These are phyloP conservation scores for Termitomyces sp. DNA, from an alignment of 768 basidiomycete species.

Conservation along the genomic window DNA sequence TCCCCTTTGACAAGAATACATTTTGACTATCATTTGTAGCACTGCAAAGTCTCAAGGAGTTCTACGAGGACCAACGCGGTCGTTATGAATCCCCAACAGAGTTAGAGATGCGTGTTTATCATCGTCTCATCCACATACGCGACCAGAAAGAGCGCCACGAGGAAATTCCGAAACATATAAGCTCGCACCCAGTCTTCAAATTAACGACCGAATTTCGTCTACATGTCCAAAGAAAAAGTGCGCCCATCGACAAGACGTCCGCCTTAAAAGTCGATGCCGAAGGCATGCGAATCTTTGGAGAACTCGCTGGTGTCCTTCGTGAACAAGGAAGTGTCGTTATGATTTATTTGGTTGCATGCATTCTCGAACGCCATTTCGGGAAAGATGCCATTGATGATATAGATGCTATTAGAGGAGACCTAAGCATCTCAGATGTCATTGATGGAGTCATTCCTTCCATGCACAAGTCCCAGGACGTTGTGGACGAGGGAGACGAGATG, in stretches of 20 bases:
- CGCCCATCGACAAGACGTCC: slow-evolving; percentile 69
- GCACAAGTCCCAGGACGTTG: slow-evolving; percentile 21
- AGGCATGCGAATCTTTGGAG: slow-evolving; percentile 65
- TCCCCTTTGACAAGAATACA: not conserved
- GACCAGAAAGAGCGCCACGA: slow-evolving; percentile 77
- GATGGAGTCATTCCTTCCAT: slow-evolving; percentile 47
- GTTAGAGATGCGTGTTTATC: slow-evolving; percentile 95
- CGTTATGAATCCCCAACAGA: slow-evolving; percentile 75
- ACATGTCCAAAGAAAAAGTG: slow-evolving; percentile 77
- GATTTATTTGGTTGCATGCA: slow-evolving; percentile 87
- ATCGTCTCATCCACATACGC: slow-evolving; percentile 87
- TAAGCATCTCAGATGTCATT: slow-evolving; percentile 61
- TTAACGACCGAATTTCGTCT: slow-evolving; percentile 78
- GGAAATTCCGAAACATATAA: slow-evolving; percentile 65
- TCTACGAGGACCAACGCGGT: slow-evolving; percentile 80
- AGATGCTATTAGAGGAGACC: slow-evolving; percentile 55
- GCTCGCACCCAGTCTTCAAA: slow-evolving; percentile 72
- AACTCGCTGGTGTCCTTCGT: slow-evolving; percentile 58
- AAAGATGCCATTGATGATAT: slow-evolving; percentile 77
- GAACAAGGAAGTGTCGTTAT: slow-evolving; percentile 65
- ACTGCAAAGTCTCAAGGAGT: slow-evolving; percentile 88
- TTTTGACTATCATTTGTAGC: slow-evolving; percentile 41
- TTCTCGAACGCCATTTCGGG: slow-evolving; percentile 84
- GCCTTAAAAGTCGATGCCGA: slow-evolving; percentile 57
- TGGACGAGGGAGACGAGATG: slow-evolving; percentile 13